Percentiles rank a stretch among this genome's conserved stretches.
Conservation (phyloP, 805 yeast species). For the Starmerella vaccinii region DNA sequence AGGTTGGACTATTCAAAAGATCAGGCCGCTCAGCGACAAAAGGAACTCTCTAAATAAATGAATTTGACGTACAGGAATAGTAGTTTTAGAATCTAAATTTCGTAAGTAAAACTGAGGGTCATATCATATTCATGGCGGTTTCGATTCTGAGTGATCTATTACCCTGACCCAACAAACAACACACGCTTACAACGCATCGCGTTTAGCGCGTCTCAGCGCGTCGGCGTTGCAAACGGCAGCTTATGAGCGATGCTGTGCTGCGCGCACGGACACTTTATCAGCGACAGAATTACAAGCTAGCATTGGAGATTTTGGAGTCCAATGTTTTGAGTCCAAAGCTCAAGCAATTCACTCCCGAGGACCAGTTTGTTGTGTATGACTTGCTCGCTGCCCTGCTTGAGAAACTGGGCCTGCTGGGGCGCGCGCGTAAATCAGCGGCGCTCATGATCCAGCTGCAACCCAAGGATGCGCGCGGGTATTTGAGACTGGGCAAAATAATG, state of each 20-base stretch:
- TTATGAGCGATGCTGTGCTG: slow-evolving; percentile 16
- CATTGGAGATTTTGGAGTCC: slow-evolving; percentile 21
- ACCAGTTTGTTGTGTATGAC: slow-evolving; percentile 13
- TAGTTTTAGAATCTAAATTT: too few species aligned
- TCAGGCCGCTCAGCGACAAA: too few species aligned
- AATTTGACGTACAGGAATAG: too few species aligned
- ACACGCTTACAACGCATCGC: neutral
- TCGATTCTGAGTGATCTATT: neutral
- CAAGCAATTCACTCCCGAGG: neutral
- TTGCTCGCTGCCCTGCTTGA: slow-evolving; percentile 21
- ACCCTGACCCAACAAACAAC: neutral
- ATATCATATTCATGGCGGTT: too few species aligned
- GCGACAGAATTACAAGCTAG: slow-evolving; percentile 14
- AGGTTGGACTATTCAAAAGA: too few species aligned
- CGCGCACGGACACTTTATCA: slow-evolving; percentile 20
- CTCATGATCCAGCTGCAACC: slow-evolving; percentile 12
- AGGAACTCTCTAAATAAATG: too few species aligned
- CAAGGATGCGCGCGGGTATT: slow-evolving; percentile 19
- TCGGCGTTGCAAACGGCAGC: neutral
- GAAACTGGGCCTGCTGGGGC: slow-evolving; percentile 13
- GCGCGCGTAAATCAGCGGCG: slow-evolving; percentile 18
- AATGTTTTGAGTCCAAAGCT: neutral
- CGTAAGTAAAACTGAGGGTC: too few species aligned
- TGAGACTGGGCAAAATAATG: slow-evolving; percentile 22
- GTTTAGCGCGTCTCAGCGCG: neutral